phyloP scores from a whole-genome alignment of 805 yeast genomes.

The Candida easanensis region DNA sequence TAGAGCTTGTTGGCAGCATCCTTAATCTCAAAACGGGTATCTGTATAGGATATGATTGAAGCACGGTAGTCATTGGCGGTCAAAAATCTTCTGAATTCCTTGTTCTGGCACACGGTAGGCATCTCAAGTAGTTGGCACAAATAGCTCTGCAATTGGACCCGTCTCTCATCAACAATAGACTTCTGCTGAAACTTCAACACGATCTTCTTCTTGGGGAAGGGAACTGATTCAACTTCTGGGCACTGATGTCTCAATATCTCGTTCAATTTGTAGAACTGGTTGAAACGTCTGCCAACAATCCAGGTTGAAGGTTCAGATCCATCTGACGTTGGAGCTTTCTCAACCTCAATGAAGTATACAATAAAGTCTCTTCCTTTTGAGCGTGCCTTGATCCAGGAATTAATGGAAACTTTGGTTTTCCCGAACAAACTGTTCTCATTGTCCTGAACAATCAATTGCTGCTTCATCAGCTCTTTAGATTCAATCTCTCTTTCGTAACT shows the following conservation, averaged over 20 bases:
- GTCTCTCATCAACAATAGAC: conserved; percentile 62
- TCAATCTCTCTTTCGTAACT: conserved; percentile 72
- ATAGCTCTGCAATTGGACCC: conserved; percentile 58
- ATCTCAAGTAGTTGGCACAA: conserved; percentile 52
- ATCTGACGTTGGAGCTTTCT: conserved; percentile 42
- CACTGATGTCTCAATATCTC: conserved; percentile 55
- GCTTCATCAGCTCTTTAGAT: conserved; percentile 68
- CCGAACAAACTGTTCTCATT: conserved; percentile 75
- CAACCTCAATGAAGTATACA: conserved; percentile 75
- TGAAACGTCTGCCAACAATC: conserved; percentile 87
- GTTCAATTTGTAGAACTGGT: conserved; percentile 75
- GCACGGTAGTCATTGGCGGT: conserved; percentile 38
- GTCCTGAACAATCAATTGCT: conserved; percentile 81
- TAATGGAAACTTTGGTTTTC: conserved; percentile 52
- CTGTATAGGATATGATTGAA: background rate
- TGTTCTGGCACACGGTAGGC: conserved; percentile 71
- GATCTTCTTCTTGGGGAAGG: conserved; percentile 50
- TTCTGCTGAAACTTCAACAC: conserved; percentile 70
- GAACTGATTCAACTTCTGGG: conserved; percentile 53
- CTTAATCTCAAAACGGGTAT: conserved; percentile 8
- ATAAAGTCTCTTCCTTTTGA: conserved; percentile 59
- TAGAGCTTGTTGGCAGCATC: conserved; percentile 23
- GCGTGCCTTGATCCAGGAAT: conserved; percentile 46
- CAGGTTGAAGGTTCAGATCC: conserved; percentile 64
- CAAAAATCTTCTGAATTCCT: conserved; percentile 69